phyloP scores from a whole-genome alignment of 192 early-diverging fungal species.

The Coemansia reversa region DNA sequence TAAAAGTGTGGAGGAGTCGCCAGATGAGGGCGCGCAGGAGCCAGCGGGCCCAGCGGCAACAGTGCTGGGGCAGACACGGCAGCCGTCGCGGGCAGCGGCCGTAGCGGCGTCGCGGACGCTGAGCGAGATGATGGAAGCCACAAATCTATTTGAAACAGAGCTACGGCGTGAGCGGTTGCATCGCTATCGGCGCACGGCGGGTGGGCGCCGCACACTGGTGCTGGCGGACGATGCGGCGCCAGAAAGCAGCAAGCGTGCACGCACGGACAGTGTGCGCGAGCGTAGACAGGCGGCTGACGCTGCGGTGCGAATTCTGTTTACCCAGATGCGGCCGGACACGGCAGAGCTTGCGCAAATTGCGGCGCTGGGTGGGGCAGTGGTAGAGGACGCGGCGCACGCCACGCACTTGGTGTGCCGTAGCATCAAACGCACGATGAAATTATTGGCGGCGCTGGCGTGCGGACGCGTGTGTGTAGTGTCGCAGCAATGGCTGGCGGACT shows the following conservation, averaged over 20 bases:
- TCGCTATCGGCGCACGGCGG: slow-evolving; percentile 33
- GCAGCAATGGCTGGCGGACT: slow-evolving; percentile 39
- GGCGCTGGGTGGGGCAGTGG: slow-evolving; percentile 58
- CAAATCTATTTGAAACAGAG: slow-evolving; percentile 57
- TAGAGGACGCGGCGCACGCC: slow-evolving; percentile 46
- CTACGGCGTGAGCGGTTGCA: slow-evolving; percentile 54
- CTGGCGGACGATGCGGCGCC: slow-evolving; percentile 21
- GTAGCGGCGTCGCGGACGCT: slow-evolving; percentile 51
- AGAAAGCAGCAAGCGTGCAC: slow-evolving; percentile 21
- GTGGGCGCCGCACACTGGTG: slow-evolving; percentile 28
- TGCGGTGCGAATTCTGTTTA: slow-evolving; percentile 52
- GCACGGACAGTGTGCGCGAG: background rate
- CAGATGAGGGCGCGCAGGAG: slow-evolving; percentile 12
- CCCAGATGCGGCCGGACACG: slow-evolving; percentile 35
- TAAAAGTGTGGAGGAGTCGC: slow-evolving; percentile 29
- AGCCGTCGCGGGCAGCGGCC: slow-evolving; percentile 53
- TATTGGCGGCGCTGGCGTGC: slow-evolving; percentile 43
- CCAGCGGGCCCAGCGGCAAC: slow-evolving; percentile 1
- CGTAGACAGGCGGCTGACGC: background rate
- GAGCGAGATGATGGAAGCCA: slow-evolving; percentile 56
- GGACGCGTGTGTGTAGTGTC: slow-evolving; percentile 35
- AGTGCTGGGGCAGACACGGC: slow-evolving; percentile 32
- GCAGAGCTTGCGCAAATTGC: slow-evolving; percentile 48
- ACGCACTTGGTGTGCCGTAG: slow-evolving; percentile 61
- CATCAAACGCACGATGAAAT: slow-evolving; percentile 62